These are phyloP conservation scores for Fusarium cyanostomum DNA, from an alignment of 2,329 filamentous ascomycete genomes.

Conservation along the genomic window DNA sequence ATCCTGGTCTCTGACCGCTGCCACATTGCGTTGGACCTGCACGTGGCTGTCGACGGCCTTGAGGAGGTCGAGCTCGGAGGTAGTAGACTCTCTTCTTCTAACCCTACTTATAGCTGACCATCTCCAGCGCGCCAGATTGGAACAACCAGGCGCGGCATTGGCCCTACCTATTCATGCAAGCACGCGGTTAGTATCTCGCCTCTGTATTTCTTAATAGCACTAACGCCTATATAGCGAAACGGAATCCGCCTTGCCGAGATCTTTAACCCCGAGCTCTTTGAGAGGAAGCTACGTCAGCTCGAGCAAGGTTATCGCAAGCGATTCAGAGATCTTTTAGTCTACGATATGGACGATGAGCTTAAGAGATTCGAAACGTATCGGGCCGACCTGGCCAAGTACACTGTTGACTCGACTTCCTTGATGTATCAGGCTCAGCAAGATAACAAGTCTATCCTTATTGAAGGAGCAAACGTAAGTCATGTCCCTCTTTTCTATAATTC, in stretches of 20 bases:
- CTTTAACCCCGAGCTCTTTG: background rate
- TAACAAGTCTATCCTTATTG: conserved; percentile 8
- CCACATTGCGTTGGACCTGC: conserved; percentile 21
- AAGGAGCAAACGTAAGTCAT: conserved; percentile 9
- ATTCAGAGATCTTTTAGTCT: conserved; percentile 3
- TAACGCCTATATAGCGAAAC: conserved; percentile 1
- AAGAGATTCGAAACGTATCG: conserved; percentile 6
- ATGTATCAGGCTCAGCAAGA: conserved; percentile 4
- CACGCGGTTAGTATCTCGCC: background rate
- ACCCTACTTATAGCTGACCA: conserved; percentile 13
- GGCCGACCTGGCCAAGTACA: background rate
- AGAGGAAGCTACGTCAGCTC: conserved; percentile 8
- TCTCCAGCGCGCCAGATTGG: conserved; percentile 15
- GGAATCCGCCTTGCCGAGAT: conserved; percentile 4
- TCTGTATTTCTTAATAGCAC: background rate
- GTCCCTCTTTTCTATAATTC: no score
- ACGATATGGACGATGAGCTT: conserved; percentile 9
- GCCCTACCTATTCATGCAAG: background rate
- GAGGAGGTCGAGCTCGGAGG: conserved; percentile 28
- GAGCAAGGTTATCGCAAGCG: conserved; percentile 8
- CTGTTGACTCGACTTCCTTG: conserved; percentile 1
- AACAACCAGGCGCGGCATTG: conserved; percentile 15
- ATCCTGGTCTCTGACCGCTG: conserved; percentile 26
- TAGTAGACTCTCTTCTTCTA: no score
- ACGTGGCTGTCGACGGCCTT: conserved; percentile 22